These are phyloP conservation scores for Magnaporthales sp. DNA, from an alignment of 2,329 filamentous ascomycete species.

Conservation along the genomic window DNA sequence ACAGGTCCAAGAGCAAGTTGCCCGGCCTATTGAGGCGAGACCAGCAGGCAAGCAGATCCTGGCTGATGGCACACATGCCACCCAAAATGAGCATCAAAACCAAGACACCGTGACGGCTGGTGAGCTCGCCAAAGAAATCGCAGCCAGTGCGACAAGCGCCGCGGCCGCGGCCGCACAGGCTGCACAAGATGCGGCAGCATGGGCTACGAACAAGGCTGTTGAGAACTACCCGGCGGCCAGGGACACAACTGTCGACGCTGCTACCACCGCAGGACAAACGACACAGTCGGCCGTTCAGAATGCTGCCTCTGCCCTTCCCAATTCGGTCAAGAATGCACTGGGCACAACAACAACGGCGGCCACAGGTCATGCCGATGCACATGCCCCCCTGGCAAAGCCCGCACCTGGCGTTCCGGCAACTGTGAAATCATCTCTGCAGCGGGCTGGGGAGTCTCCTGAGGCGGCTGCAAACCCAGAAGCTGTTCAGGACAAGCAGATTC, in stretches of 20 bases:
- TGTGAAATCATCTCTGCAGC: neutral
- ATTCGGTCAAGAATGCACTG: neutral
- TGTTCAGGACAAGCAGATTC: constrained; percentile 1
- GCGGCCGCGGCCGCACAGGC: neutral
- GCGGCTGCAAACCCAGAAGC: neutral
- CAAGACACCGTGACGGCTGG: neutral
- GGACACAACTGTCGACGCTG: neutral
- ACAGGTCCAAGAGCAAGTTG: neutral
- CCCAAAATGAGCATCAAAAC: neutral
- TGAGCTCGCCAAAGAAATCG: neutral
- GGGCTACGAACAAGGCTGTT: neutral
- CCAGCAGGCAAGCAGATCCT: neutral
- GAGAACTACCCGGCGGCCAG: constrained; percentile 4
- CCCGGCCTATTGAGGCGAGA: neutral
- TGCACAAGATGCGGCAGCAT: neutral
- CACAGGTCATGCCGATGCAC: neutral
- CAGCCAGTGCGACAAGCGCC: neutral
- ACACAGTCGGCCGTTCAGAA: neutral
- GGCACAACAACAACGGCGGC: neutral
- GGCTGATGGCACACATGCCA: no score
- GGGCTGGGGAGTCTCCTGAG: neutral
- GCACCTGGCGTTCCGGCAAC: neutral
- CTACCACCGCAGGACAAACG: neutral
- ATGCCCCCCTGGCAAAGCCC: neutral
- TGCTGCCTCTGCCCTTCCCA: neutral